A percentile compares a stretch with the other conserved stretches of the same genome.
Evolutionary conservation across 257 asterid species (phyloP).

Genomic region (Fraxinus americana): DNA sequence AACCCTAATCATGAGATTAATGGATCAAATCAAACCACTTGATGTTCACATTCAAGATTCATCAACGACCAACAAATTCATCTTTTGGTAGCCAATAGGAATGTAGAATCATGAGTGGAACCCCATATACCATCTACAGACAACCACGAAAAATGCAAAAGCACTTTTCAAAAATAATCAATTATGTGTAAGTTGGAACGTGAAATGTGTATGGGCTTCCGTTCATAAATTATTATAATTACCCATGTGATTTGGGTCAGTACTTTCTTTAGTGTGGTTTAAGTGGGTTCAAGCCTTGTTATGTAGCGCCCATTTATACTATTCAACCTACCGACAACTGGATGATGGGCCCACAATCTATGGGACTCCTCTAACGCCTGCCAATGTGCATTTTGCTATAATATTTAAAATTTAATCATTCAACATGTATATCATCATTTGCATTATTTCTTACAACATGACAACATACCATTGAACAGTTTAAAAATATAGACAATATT

Average conservation of each 20-base stretch:
- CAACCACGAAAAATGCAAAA: not conserved
- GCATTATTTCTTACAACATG: too few species aligned
- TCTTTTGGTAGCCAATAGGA: not conserved
- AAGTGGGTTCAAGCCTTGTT: constrained; percentile 22
- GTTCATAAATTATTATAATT: constrained; percentile 14
- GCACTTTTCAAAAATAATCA: constrained; percentile 14
- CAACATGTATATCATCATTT: too few species aligned
- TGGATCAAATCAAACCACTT: not conserved
- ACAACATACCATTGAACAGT: too few species aligned
- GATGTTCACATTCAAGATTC: not conserved
- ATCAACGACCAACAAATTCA: not conserved
- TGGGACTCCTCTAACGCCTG: not conserved
- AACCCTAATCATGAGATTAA: not conserved
- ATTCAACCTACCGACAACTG: constrained; percentile 15
- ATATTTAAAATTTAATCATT: too few species aligned
- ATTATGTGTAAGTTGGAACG: constrained; percentile 6
- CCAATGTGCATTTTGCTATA: not conserved
- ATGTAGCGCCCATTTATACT: not conserved
- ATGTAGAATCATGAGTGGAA: not conserved
- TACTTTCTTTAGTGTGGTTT: not conserved
- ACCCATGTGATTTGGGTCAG: constrained; percentile 26
- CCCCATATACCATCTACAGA: not conserved
- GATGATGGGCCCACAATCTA: constrained; percentile 17
- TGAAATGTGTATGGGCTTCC: constrained; percentile 20
- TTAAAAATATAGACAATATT: too few species aligned